Evolutionary conservation across 768 basidiomycete genomes (phyloP).

Genomic region (Rhizopogon roseolus): DNA sequence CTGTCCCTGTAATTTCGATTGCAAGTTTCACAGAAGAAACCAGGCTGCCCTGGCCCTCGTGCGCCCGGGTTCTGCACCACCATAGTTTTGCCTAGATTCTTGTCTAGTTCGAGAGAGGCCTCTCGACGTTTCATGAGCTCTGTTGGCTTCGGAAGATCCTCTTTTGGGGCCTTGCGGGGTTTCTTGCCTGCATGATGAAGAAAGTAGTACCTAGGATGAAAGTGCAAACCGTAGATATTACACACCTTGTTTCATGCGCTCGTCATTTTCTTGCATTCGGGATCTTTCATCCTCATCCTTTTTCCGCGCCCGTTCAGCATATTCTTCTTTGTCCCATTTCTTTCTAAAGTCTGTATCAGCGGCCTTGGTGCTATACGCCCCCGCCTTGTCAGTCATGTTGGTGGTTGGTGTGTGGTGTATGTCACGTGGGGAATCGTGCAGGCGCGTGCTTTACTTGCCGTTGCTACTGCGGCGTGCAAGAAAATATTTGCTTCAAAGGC

Average conservation of each 20-base stretch:
- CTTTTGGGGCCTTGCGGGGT: slow-evolving; percentile 56
- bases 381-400: slow-evolving; percentile 25
- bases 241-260: slow-evolving; percentile 77
- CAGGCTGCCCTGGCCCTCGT: slow-evolving; percentile 85
- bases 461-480: neutral
- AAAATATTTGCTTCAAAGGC: neutral
- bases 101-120: slow-evolving; percentile 80
- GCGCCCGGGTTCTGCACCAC: slow-evolving; percentile 84
- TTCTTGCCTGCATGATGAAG: slow-evolving; percentile 62
- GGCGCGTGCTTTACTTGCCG: neutral
- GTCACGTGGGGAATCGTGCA: neutral
- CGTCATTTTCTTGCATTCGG: slow-evolving; percentile 83
- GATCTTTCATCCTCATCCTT: slow-evolving; percentile 78
- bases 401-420: neutral
- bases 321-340: slow-evolving; percentile 95
- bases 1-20: slow-evolving; percentile 91
- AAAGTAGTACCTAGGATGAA: neutral
- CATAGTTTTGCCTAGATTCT: slow-evolving; percentile 93
- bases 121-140: slow-evolving; percentile 91
- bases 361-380: slow-evolving; percentile 34
- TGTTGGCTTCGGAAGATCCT: slow-evolving; percentile 89
- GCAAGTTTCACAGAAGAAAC: slow-evolving; percentile 92
- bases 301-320: slow-evolving; percentile 76
- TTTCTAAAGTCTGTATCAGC: slow-evolving; percentile 75
- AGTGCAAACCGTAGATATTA: neutral